Conservation (phyloP, 768 basidiomycete species). For the Trametes cinnabarina region DNA sequence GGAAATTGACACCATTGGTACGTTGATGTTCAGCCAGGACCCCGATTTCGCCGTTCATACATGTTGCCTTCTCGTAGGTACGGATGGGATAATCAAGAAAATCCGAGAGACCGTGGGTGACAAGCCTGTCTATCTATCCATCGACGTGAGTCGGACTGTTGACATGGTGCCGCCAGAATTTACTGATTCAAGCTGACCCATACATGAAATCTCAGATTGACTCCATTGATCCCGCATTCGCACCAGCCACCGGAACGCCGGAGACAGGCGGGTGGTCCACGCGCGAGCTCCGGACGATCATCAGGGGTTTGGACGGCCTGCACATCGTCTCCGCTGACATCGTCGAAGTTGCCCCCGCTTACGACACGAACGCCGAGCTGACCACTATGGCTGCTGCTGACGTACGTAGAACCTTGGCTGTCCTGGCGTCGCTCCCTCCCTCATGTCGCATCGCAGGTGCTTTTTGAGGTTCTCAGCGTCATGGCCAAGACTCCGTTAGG, state of each 20-base stretch:
- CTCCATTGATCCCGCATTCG: slow-evolving; percentile 78
- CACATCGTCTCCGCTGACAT: slow-evolving; percentile 79
- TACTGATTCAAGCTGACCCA: not conserved
- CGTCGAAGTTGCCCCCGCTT: slow-evolving; percentile 83
- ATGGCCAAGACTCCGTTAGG: slow-evolving; percentile 80
- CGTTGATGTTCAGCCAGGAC: slow-evolving; percentile 8
- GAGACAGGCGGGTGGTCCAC: slow-evolving; percentile 86
- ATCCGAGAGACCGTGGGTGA: slow-evolving; percentile 77
- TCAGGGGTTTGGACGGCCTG: slow-evolving; percentile 73
- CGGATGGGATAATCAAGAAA: slow-evolving; percentile 73
- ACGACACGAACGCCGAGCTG: slow-evolving; percentile 65
- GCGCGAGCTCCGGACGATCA: slow-evolving; percentile 73
- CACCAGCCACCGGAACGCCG: slow-evolving; percentile 82
- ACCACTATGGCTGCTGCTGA: slow-evolving; percentile 66
- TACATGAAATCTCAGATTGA: slow-evolving; percentile 50
- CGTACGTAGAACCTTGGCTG: slow-evolving; percentile 32
- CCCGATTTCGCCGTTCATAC: not conserved
- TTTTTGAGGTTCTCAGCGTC: slow-evolving; percentile 73
- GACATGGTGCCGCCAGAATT: not conserved
- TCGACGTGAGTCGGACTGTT: slow-evolving; percentile 54
- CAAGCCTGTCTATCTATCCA: slow-evolving; percentile 74
- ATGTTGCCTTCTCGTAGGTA: slow-evolving; percentile 41
- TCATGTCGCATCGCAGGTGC: slow-evolving; percentile 46
- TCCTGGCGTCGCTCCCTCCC: slow-evolving; percentile 33
- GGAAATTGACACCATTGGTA: slow-evolving; percentile 81